Evolutionary conservation across 441 rosid species (phyloP).

Genomic region (Hura crepitans): DNA sequence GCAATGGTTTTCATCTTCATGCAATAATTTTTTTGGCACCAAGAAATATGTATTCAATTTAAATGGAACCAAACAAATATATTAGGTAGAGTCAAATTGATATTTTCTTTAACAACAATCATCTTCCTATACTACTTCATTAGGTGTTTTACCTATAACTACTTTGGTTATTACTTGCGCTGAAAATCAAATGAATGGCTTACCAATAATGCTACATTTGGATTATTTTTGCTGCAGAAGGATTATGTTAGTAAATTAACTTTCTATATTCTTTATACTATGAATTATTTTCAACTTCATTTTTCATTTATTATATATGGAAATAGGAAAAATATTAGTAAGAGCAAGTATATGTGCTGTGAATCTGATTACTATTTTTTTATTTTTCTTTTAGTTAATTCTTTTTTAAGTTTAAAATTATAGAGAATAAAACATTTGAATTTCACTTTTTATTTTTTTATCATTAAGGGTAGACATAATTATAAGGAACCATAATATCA

Average conservation of each 20-base stretch:
- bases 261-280: background rate
- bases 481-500: too few species aligned
- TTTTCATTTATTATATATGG: background rate
- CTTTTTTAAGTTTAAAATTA: too few species aligned
- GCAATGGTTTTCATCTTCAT: background rate
- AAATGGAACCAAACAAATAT: background rate
- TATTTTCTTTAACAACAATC: background rate
- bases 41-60: background rate
- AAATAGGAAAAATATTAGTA: background rate
- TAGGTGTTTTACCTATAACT: background rate
- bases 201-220: too few species aligned
- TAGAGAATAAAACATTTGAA: too few species aligned
- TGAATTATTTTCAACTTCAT: background rate
- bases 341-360: background rate
- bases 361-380: too few species aligned
- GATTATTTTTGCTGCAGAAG: background rate
- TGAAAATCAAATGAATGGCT: background rate
- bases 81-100: background rate
- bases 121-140: background rate
- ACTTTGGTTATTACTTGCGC: background rate
- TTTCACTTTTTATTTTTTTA: too few species aligned
- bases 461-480: too few species aligned
- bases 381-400: too few species aligned
- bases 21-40: background rate
- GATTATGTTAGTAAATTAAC: background rate